Conservation (phyloP, 352 stramenopile species). For the Phytophthora lateralis region DNA sequence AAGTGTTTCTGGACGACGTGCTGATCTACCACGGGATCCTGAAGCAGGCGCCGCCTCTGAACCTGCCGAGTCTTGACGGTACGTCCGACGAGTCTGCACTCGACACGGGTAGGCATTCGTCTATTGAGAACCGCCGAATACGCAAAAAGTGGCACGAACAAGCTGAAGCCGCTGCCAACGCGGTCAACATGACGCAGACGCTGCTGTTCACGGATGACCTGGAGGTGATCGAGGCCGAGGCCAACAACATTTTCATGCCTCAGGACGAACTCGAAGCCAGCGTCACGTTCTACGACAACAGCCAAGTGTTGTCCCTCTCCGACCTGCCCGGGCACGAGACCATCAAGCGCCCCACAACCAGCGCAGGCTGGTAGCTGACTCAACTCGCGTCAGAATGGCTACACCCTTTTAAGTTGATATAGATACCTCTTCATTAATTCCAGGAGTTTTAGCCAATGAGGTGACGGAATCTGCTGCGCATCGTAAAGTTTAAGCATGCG, state of each 20-base stretch:
- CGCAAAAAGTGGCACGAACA: constrained; percentile 50
- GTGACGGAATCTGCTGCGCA: neutral
- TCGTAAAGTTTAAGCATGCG: constrained; percentile 19
- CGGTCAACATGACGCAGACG: constrained; percentile 66
- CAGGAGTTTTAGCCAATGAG: neutral
- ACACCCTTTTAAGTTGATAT: neutral
- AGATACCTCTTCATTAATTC: neutral
- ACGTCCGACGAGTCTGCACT: constrained; percentile 5
- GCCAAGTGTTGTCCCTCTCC: constrained; percentile 69
- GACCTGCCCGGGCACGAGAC: constrained; percentile 50
- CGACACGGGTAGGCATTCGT: neutral
- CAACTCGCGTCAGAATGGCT: no score
- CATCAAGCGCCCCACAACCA: constrained; percentile 52
- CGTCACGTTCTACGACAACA: constrained; percentile 79
- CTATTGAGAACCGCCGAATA: constrained; percentile 48
- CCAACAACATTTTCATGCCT: constrained; percentile 57
- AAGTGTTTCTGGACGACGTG: constrained; percentile 86
- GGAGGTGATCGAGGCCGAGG: constrained; percentile 58
- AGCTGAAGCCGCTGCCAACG: constrained; percentile 44
- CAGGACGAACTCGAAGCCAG: constrained; percentile 68
- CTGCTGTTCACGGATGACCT: constrained; percentile 81
- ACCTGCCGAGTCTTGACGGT: constrained; percentile 30
- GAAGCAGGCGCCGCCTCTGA: constrained; percentile 46
- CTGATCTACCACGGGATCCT: constrained; percentile 73
- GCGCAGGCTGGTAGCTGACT: constrained; percentile 39